phyloP scores from a whole-genome alignment of 73 alveolate genomes.

The Stentor coeruleus region DNA sequence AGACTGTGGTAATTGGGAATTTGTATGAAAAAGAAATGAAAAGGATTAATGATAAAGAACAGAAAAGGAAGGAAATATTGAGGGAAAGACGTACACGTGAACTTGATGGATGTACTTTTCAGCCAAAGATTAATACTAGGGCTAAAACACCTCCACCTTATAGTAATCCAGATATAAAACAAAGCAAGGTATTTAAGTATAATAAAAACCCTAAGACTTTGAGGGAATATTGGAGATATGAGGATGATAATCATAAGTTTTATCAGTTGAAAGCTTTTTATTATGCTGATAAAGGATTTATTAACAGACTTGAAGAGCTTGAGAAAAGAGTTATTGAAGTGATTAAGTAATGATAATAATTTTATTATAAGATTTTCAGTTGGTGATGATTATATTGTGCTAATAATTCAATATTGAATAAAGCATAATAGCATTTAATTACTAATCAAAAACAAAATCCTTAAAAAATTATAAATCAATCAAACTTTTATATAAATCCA shows the following conservation, averaged over 20 bases:
- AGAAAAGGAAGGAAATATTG: not conserved
- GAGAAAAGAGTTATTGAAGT: not conserved
- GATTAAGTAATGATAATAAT: not conserved
- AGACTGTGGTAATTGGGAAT: not conserved
- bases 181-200: not conserved
- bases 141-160: constrained; percentile 18
- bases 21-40: constrained; percentile 20
- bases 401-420: no score
- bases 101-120: constrained; percentile 25
- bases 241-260: not conserved
- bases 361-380: no score
- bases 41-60: constrained; percentile 1
- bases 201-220: not conserved
- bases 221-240: not conserved
- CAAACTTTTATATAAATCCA: no score
- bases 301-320: not conserved
- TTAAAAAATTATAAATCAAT: no score
- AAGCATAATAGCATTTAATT: no score
- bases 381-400: no score
- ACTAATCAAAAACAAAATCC: no score
- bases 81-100: not conserved
- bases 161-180: not conserved
- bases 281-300: not conserved
- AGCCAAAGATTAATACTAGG: not conserved
- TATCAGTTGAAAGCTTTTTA: not conserved